A percentile compares a stretch with the other conserved stretches of the same genome.
These are phyloP conservation scores for Suillus discolor DNA, from an alignment of 768 basidiomycete genomes.

Conservation along the genomic window DNA sequence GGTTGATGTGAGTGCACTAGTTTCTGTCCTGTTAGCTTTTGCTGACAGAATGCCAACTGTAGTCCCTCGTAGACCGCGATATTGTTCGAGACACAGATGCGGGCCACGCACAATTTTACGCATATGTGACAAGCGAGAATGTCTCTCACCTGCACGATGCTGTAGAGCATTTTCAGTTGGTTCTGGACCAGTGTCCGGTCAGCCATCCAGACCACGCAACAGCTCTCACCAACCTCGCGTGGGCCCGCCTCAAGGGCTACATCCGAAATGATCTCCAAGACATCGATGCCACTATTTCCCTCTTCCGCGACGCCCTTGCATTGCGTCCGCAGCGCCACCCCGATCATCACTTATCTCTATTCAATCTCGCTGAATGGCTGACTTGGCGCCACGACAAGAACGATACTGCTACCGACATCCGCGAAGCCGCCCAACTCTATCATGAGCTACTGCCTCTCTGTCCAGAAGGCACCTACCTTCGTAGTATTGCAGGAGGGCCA, in stretches of 20 bases:
- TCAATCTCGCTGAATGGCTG: background rate
- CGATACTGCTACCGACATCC: background rate
- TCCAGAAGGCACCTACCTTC: background rate
- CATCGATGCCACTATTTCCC: background rate
- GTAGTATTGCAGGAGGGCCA: background rate
- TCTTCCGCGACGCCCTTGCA: background rate
- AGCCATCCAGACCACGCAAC: background rate
- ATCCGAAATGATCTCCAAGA: background rate
- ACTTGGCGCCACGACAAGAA: background rate
- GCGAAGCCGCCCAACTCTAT: no score
- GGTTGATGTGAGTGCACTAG: background rate
- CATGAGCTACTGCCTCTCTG: background rate
- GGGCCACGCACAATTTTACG: background rate
- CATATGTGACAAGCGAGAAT: background rate
- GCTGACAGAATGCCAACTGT: background rate
- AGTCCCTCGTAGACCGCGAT: background rate
- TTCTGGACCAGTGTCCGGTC: background rate
- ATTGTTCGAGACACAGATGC: background rate
- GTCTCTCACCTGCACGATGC: background rate
- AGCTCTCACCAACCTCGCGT: background rate
- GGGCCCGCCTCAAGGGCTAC: background rate
- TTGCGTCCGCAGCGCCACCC: background rate
- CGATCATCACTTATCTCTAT: background rate
- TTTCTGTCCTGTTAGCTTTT: background rate
- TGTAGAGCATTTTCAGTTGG: background rate